Percentiles rank a stretch among this genome's conserved stretches.
Conservation (phyloP, 148 eudicot genomes). For the Cornus controversa region DNA sequence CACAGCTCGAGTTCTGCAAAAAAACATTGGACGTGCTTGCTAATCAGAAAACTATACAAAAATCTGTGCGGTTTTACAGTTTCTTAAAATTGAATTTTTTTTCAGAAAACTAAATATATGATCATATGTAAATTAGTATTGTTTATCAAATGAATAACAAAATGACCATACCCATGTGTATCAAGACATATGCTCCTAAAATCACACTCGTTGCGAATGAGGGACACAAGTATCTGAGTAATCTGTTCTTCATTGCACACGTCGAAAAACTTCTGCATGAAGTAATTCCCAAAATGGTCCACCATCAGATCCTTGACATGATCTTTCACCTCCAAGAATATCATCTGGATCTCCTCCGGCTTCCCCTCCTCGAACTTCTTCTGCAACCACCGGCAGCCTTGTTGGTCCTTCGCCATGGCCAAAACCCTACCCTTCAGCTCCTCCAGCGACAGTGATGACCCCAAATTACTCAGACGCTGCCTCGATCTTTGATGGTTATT, state of each 20-base stretch:
- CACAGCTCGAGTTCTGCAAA: constrained; percentile 40
- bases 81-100: too few species aligned
- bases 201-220: constrained; percentile 4
- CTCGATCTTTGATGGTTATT: not conserved
- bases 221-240: constrained; percentile 20
- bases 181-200: constrained; percentile 35
- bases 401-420: constrained; percentile 25
- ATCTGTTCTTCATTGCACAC: constrained; percentile 28
- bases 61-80: too few species aligned
- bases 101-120: too few species aligned
- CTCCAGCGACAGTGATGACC: not conserved
- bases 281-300: constrained; percentile 23
- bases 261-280: constrained; percentile 35
- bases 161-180: not conserved
- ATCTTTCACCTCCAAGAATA: constrained; percentile 33
- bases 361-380: constrained; percentile 23
- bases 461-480: not conserved
- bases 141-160: too few species aligned
- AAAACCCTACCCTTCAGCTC: constrained; percentile 19
- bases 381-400: constrained; percentile 17
- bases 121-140: too few species aligned
- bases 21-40: too few species aligned
- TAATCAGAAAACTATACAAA: too few species aligned
- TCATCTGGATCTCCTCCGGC: constrained; percentile 24
- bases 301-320: constrained; percentile 27